Evolutionary conservation across 352 stramenopile species (phyloP), one percentile per base, ranked within the genome.

Genomic region (Hyphochytrium catenoides): DNA sequence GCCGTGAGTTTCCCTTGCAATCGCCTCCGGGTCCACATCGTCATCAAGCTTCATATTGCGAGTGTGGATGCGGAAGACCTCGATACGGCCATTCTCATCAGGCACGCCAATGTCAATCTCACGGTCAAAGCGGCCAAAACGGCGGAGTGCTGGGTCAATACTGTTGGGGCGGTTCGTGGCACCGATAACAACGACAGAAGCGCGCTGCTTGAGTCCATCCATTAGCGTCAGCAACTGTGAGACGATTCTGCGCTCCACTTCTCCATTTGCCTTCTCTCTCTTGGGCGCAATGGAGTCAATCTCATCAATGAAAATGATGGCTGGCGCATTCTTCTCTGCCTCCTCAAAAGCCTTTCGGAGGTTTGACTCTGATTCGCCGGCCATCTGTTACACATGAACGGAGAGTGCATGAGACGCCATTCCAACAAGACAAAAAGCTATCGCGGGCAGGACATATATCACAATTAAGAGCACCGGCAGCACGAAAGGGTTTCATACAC

Each of bases 271-370:
- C 67, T 98, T 98, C 40, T 98, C 91, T 59, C 91, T 69, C 62
- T 97, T 97, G 1, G 91, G 91, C 6, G 87, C 89, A 41, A 83
- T 78, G 9, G 87, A 97, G 53, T 98, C 92, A 47, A 99, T 98
- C 44, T 99, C 92, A 61, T 99, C 92, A 54, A 99, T 98, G 50
- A 99, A 99, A 46, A 99, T 98, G 54, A 99, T 98, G n/a, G 87
- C 77, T 15, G 92, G 91, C 2, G 87, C 84, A 55, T 98, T 98
- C 69, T 98, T 97, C 61, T 98, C 88, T 0, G 91, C 90, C 54
- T 97, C 84, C 50, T 97, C 84, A 43, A 98, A 98, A 6, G 89
- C 87, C 55, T 96, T 95, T 26, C 89, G 71, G 36, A 90, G 34
- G 55, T 92, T 91, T 39, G 54, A 77, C 47, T 94, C 77, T 0